Base-by-base conservation (phyloP, 2,329 filamentous ascomycete genomes). In the Cadophora sp. region DNA sequence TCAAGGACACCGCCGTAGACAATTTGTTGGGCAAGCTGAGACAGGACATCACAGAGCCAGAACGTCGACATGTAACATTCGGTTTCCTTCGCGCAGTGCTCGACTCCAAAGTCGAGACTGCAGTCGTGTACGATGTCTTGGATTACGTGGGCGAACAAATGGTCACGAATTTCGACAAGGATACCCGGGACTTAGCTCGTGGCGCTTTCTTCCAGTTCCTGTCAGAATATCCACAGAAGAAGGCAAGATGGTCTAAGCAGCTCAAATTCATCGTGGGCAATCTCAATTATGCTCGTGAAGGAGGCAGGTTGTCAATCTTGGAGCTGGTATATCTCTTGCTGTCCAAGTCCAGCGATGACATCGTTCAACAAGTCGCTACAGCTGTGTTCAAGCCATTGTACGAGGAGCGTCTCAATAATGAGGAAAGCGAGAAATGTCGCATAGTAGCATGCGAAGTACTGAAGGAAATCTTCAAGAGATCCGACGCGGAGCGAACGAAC, bases 191-290 rank as follows among this genome's bases (percentile, higher is more conserved):
- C 77, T 83, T 97, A 45, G 94, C 95, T 16, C 87, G 96, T 65
- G 93, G 93, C 22, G 91, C 93, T 16, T 99, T 96, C 79, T 91
- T 97, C 78, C 93, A 97, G 72, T 99, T 99, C 80, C 82, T 99
- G 65, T 88, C 94, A 71, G 94, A 97, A 63, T 99, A 97, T 76
- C 95, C 96, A 0, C 96, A 98, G 78, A 93, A 91, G 74, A 94
- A 94, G 79, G 91, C 89, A 70, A 87, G 96, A 16, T 96, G 96
- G 89, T 86, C 87, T 47, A 97, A 97, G 77, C 95, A 98, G 76
- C 85, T 97, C 60, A 88, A 86, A 65, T 99, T 98, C 77, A 84
- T 99, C 59, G 87, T 96, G 59, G 92, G 92, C 74, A 99, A 99
- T 75, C 83, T 99, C 71, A 90, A 95, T 67, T 99, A 97, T 78